Evolutionary conservation across 2,329 filamentous ascomycete genomes (phyloP), one percentile per base, ranked within the genome.

Genomic region (Hymenotorrendiella dingleyae): DNA sequence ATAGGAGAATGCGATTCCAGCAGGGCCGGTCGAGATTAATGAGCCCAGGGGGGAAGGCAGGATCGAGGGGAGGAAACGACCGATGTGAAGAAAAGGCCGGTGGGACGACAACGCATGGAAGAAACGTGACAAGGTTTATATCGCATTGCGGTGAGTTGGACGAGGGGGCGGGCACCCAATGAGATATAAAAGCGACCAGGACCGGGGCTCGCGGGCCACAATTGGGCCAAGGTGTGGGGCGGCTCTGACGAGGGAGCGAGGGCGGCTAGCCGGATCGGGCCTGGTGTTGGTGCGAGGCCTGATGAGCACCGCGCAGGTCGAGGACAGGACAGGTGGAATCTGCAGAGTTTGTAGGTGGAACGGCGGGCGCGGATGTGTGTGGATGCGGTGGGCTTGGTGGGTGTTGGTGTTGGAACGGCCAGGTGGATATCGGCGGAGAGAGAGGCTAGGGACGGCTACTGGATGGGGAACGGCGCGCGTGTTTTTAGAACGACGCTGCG

Each of bases 101-200:
- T 42, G 39, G 30, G 48, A 48, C 46, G 39, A 53, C 50, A 57
- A 48, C 52, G 57, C 57, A 60, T 56, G 55, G 53, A 50, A 59
- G 47, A 57, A 58, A 56, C 52, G 54, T 55, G 57, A 60, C 55
- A 51, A 47, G 54, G 56, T 47, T 55, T 38, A 46, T 47, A 52
- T 51, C 36, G 44, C 32, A 36, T 40, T 26, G 27, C 35, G 34
- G 37, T 36, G 28, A 27, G 32, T 21, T 39, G 36, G 34, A 40
- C 17, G 40, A 46, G 16, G 32, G 32, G 19, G 21, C n/a, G 23
- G 27, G 21, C 16, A 27, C 19, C 37, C 37, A 40, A 40, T 40
- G 22, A 27, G 14, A 35, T 29, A 42, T 36, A 41, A n/a, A n/a
- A n/a, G 30, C 29, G 34, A 33, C 38, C 40, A 37, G 40, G 40